These are phyloP conservation scores for Zoysia matrella DNA, from an alignment of 202 grass and related monocot genomes.

Conservation along the genomic window DNA sequence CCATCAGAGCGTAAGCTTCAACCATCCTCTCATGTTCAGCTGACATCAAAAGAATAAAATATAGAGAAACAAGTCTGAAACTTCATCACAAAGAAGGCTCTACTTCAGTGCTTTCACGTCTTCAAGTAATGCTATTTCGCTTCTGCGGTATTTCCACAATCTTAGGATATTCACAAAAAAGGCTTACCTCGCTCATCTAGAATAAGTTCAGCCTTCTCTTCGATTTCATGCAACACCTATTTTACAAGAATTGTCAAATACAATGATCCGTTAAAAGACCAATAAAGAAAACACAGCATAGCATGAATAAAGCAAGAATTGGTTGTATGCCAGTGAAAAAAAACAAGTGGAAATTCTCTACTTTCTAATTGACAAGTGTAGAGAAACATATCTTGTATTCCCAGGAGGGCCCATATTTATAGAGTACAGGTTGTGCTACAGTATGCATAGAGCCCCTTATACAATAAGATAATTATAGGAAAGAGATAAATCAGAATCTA, in stretches of 20 bases:
- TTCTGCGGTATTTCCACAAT: not conserved
- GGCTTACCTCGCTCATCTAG: conserved; percentile 90
- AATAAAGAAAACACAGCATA: conserved; percentile 10
- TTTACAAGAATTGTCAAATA: conserved; percentile 26
- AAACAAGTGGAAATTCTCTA: not conserved
- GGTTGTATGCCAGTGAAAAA: not conserved
- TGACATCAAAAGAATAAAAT: conserved; percentile 44
- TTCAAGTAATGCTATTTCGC: conserved; percentile 4
- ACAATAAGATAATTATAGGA: no score
- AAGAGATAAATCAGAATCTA: no score
- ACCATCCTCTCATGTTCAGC: conserved; percentile 96
- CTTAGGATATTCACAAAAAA: conserved; percentile 11
- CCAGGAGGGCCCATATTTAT: no score
- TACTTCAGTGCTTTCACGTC: conserved; percentile 12
- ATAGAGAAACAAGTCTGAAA: conserved; percentile 5
- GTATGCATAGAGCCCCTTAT: no score
- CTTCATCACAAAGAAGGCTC: conserved; percentile 16
- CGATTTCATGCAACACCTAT: conserved; percentile 94
- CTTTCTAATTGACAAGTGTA: not conserved
- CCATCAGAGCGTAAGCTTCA: conserved; percentile 88
- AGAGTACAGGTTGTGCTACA: no score
- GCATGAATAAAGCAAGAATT: not conserved
- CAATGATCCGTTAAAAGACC: conserved; percentile 6
- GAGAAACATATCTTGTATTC: no score
- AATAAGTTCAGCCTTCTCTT: conserved; percentile 95